Percentiles rank a stretch among this genome's conserved stretches.
These are phyloP conservation scores for Moesziomyces aphidis DNA, from an alignment of 1,284 basidiomycete genomes.

Conservation along the genomic window DNA sequence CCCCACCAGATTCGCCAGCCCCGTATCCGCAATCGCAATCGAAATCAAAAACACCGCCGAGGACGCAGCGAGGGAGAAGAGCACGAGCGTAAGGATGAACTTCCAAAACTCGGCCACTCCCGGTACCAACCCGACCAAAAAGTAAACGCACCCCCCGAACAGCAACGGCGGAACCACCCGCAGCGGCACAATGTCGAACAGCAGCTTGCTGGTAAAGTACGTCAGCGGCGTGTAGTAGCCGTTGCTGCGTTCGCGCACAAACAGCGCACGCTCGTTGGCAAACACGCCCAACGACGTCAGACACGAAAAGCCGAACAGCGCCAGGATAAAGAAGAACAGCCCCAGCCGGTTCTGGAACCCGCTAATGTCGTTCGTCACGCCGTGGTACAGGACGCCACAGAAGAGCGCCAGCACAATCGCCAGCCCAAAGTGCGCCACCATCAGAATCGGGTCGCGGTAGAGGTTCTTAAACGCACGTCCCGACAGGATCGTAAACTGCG, in stretches of 20 bases:
- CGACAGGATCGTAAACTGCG: slow-evolving; percentile 91
- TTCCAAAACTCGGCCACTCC: slow-evolving; percentile 93
- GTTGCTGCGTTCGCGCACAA: slow-evolving; percentile 96
- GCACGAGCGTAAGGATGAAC: slow-evolving; percentile 83
- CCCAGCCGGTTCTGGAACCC: slow-evolving; percentile 75
- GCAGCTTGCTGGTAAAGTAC: slow-evolving; percentile 92
- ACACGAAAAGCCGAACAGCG: slow-evolving; percentile 95
- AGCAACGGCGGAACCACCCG: slow-evolving; percentile 93
- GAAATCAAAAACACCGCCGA: slow-evolving; percentile 90
- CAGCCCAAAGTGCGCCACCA: slow-evolving; percentile 89
- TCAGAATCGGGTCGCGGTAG: slow-evolving; percentile 84
- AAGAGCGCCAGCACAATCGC: slow-evolving; percentile 86
- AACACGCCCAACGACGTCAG: slow-evolving; percentile 91
- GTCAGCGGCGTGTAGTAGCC: slow-evolving; percentile 96
- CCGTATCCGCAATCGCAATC: slow-evolving; percentile 84
- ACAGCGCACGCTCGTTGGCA: slow-evolving; percentile 91
- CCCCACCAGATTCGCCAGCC: slow-evolving; percentile 91
- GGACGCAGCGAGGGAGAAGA: slow-evolving; percentile 94
- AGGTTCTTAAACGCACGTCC: slow-evolving; percentile 98
- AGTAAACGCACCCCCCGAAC: slow-evolving; percentile 92
- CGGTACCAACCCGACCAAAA: slow-evolving; percentile 91
- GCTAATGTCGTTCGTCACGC: slow-evolving; percentile 74
- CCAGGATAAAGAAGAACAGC: slow-evolving; percentile 94
- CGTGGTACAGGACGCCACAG: slow-evolving; percentile 83
- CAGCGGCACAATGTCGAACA: slow-evolving; percentile 94